These are phyloP conservation scores for Blastocladiella emersonii DNA, from an alignment of 371 early-diverging fungal species.

Conservation along the genomic window DNA sequence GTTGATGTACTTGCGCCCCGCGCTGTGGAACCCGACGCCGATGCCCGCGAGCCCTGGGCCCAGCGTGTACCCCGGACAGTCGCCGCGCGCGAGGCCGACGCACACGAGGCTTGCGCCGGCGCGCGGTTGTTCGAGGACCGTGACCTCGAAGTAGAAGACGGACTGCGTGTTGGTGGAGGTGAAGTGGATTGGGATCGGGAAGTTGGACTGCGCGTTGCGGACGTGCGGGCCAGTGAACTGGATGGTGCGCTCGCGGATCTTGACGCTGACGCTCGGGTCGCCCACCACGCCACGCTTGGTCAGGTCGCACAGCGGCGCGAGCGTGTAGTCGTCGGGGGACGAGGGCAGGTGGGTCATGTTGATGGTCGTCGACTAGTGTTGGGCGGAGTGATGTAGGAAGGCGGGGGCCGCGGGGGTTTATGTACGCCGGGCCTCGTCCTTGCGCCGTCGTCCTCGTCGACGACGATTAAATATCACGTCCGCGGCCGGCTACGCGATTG, in stretches of 20 bases:
- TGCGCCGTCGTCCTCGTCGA: too few species aligned
- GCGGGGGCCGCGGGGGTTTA: too few species aligned
- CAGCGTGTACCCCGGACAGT: background rate
- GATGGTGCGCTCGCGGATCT: background rate
- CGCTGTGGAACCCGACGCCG: background rate
- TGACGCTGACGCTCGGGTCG: background rate
- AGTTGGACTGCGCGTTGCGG: background rate
- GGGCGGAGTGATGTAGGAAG: too few species aligned
- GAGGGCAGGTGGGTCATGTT: background rate
- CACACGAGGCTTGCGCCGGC: background rate
- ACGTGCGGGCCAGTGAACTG: background rate
- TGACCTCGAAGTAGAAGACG: background rate
- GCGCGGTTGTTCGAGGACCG: background rate
- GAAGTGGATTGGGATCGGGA: background rate
- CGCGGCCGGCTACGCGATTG: too few species aligned
- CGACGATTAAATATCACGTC: too few species aligned
- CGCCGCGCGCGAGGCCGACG: background rate
- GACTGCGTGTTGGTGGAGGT: background rate
- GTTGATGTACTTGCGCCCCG: background rate
- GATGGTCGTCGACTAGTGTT: too few species aligned
- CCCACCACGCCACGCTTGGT: background rate
- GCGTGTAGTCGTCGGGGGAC: background rate
- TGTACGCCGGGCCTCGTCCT: too few species aligned
- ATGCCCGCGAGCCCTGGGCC: background rate
- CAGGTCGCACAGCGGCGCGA: background rate